A percentile compares a stretch with the other conserved stretches of the same genome.
phyloP scores from a whole-genome alignment of 2,329 filamentous ascomycete species.

The Dothidotthia symphoricarpi region DNA sequence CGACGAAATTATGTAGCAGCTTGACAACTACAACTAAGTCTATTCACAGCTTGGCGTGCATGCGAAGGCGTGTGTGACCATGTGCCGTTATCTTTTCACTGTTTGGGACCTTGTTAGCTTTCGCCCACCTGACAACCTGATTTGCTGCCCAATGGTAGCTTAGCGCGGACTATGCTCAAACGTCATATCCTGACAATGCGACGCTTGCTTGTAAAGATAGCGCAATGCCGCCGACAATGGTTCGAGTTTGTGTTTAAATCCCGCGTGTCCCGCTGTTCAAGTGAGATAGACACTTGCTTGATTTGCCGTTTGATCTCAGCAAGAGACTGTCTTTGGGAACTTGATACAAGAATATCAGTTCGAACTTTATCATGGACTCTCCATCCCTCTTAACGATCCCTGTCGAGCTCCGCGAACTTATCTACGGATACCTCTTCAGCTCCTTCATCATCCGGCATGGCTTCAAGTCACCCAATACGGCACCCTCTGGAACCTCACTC shows the following conservation, averaged over 20 bases:
- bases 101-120: neutral
- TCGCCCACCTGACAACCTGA: slow-evolving; percentile 11
- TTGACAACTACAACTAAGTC: neutral
- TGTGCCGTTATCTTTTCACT: slow-evolving; percentile 10
- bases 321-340: too few species aligned
- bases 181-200: slow-evolving; percentile 4
- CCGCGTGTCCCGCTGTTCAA: too few species aligned
- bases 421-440: slow-evolving; percentile 37
- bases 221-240: too few species aligned
- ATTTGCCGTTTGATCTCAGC: too few species aligned
- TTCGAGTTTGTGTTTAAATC: too few species aligned
- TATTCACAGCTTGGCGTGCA: neutral
- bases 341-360: too few species aligned
- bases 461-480: slow-evolving; percentile 16
- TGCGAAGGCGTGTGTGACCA: neutral
- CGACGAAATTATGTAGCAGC: neutral
- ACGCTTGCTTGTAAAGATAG: too few species aligned
- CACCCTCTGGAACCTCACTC: slow-evolving; percentile 1
- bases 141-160: slow-evolving; percentile 8
- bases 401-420: slow-evolving; percentile 34
- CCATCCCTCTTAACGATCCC: slow-evolving; percentile 34
- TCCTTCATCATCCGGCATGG: slow-evolving; percentile 32
- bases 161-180: slow-evolving; percentile 2
- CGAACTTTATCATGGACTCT: slow-evolving; percentile 7
- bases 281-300: too few species aligned